These are phyloP conservation scores for Zizania latifolia DNA, from an alignment of 176 grass and related monocot genomes.

Conservation along the genomic window DNA sequence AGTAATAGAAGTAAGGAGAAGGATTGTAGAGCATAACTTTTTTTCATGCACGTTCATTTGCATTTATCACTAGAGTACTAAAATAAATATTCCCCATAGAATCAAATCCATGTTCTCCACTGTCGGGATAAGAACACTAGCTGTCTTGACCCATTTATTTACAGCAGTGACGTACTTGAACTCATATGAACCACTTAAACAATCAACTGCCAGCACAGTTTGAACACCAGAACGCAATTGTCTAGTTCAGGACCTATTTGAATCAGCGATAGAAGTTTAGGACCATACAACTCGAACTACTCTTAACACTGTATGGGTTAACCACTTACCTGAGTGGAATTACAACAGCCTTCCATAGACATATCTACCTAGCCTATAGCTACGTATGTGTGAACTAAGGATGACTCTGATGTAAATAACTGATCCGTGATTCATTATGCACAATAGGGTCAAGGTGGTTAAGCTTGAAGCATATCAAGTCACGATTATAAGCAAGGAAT, in stretches of 20 bases:
- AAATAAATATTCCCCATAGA: not conserved
- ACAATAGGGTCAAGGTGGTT: not conserved
- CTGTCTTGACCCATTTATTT: not conserved
- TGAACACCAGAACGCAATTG: not conserved
- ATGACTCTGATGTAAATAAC: not conserved
- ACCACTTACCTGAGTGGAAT: not conserved
- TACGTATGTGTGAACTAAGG: not conserved
- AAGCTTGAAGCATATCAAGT: not conserved
- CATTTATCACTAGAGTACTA: not conserved
- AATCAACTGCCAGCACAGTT: not conserved
- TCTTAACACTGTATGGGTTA: not conserved
- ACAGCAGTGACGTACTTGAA: not conserved
- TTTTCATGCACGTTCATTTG: not conserved
- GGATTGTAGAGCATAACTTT: not conserved
- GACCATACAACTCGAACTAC: too few relatives aligned
- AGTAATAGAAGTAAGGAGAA: not conserved
- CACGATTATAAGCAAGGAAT: not conserved
- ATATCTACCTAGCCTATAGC: not conserved
- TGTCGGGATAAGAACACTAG: not conserved
- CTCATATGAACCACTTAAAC: not conserved
- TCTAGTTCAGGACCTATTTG: not conserved
- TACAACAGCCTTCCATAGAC: not conserved
- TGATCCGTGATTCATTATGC: not conserved
- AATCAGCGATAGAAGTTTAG: too few relatives aligned
- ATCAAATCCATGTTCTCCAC: not conserved